A percentile compares a stretch with the other conserved stretches of the same genome.
phyloP scores from a whole-genome alignment of 441 rosid species.

The Dalechampia spathulata region DNA sequence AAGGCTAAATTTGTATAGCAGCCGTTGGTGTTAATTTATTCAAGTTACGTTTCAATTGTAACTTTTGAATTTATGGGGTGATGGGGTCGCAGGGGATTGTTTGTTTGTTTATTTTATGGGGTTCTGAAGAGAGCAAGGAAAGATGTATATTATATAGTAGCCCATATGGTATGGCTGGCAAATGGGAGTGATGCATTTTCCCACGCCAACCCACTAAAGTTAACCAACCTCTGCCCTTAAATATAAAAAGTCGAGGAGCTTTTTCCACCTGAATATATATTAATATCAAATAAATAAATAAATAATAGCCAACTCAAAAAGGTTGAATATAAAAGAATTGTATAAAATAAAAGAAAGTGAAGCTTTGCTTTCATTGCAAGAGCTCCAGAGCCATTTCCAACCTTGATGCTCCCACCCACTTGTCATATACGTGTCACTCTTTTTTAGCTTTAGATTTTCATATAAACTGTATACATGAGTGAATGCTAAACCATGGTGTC shows the following conservation, averaged over 20 bases:
- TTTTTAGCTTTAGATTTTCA: too few species aligned
- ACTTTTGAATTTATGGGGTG: background rate
- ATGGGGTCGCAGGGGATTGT: background rate
- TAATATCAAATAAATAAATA: background rate
- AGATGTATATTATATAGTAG: background rate
- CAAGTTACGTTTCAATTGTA: too few species aligned
- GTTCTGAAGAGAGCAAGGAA: too few species aligned
- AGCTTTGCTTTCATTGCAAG: slow-evolving; percentile 32
- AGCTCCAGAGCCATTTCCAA: background rate
- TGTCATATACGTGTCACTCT: background rate
- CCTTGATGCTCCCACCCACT: slow-evolving; percentile 1
- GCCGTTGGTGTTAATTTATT: too few species aligned
- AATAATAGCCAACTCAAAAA: background rate
- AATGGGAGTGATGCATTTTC: slow-evolving; percentile 9
- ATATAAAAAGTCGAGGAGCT: slow-evolving; percentile 14
- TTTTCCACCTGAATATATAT: slow-evolving; percentile 10
- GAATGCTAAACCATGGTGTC: too few species aligned
- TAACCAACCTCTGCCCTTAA: background rate
- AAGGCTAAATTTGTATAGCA: too few species aligned
- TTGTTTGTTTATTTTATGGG: too few species aligned
- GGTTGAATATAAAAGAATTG: too few species aligned
- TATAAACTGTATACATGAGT: too few species aligned
- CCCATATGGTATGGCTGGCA: background rate
- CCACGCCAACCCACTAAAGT: slow-evolving; percentile 11
- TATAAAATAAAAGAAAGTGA: background rate